Evolutionary conservation across 495 filamentous ascomycete species (phyloP), one percentile per base, ranked within the genome.

Genomic region (Chlorociboria aeruginascens): DNA sequence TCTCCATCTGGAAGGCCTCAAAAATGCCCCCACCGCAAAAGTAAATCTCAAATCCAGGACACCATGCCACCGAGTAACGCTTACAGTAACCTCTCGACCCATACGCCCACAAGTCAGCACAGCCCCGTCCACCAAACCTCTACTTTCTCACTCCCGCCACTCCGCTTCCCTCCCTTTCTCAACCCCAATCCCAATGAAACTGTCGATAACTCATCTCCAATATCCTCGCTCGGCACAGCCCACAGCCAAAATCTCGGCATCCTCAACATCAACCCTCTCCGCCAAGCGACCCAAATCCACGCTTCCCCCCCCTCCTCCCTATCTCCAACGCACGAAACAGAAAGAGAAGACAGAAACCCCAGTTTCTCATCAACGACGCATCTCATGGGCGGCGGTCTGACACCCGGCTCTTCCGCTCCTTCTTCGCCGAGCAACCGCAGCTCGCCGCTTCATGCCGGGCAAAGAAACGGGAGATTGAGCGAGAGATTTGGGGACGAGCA

Each of bases 1-100:
- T 9, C 35, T 8, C 20, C 20, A 1, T n/a, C 42, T 8, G 28
- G 6, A 16, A 44, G 33, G 3, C 42, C 8, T 2, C 3, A 31
- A 33, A 13, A 14, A 14, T 51, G 42, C 34, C 37, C 36, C 7
- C 43, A 46, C 17, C 44, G 44, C n/a, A 43, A 40, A 37, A 39
- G 25, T 1, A 33, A 30, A 33, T 31, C 20, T 25, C 2, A 4
- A 4, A 31, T 1, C 28, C 36, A 32, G 39, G 31, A 46, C 11
- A 37, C 47, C 2, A 35, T 16, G 2, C 16, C 36, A 16, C 30
- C 49, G 8, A 52, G 39, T 29, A 46, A 37, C 16, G 46, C 52
- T 30, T 52, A 50, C 20, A 31, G n/a, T 28, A 11, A 30, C 32
- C 3, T 13, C 17, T 13, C 32, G 17, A 25, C 35, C 40, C 3